These are phyloP conservation scores for Trypanosoma grayi DNA, from an alignment of 208 protist genomes.

Conservation along the genomic window DNA sequence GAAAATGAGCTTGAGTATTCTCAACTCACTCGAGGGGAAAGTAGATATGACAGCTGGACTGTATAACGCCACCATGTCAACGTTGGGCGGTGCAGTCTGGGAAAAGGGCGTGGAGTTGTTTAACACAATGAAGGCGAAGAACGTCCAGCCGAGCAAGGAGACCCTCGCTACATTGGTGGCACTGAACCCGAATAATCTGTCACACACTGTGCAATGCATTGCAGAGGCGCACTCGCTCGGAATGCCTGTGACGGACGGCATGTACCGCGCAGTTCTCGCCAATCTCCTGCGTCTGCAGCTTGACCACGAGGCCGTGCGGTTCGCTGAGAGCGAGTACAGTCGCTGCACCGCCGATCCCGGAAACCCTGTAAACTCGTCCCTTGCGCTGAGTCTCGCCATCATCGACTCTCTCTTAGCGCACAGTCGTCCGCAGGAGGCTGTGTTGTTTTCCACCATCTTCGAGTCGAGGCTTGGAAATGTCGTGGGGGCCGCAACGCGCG, in stretches of 20 bases:
- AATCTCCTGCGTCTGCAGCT: conserved; percentile 60
- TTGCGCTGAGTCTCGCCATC: conserved; percentile 62
- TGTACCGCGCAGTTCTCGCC: conserved; percentile 72
- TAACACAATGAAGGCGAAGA: conserved; percentile 64
- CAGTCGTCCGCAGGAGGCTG: conserved; percentile 57
- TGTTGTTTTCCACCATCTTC: conserved; percentile 60
- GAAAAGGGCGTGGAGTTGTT: conserved; percentile 61
- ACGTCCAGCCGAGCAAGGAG: conserved; percentile 75
- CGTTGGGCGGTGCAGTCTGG: conserved; percentile 54
- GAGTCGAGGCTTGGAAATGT: conserved; percentile 60
- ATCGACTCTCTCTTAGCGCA: conserved; percentile 75
- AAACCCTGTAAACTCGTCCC: conserved; percentile 53
- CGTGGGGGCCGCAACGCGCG: conserved; percentile 46
- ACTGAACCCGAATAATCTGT: conserved; percentile 46
- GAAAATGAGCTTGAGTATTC: conserved; percentile 53
- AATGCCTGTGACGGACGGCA: conserved; percentile 76
- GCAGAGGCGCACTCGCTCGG: conserved; percentile 68
- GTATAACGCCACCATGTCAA: conserved; percentile 79
- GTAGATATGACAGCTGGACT: conserved; percentile 77
- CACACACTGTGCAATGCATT: conserved; percentile 69
- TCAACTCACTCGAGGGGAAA: conserved; percentile 50
- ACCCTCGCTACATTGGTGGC: conserved; percentile 71
- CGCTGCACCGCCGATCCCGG: conserved; percentile 40
- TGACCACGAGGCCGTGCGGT: conserved; percentile 77
- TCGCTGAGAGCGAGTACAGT: conserved; percentile 62